Percentiles rank a stretch among this genome's conserved stretches.
Evolutionary conservation across 768 basidiomycete genomes (phyloP).

Genomic region (Boletus bicolor): DNA sequence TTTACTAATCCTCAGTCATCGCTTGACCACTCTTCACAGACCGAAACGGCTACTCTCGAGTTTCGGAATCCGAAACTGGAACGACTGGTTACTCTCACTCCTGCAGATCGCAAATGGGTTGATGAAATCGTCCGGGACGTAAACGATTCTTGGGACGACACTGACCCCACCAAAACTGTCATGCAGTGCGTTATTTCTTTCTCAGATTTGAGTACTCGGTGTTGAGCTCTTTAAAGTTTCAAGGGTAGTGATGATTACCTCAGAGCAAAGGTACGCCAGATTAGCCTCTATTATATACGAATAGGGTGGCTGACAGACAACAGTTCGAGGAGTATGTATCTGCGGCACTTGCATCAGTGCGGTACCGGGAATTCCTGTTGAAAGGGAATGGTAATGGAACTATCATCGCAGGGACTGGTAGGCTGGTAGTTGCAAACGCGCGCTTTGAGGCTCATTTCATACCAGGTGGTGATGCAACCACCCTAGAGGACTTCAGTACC

Average conservation of each 20-base stretch:
- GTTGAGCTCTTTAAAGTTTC: conserved; percentile 51
- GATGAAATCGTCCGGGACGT: conserved; percentile 90
- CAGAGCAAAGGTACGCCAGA: conserved; percentile 62
- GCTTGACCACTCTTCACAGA: conserved; percentile 42
- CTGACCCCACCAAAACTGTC: conserved; percentile 52
- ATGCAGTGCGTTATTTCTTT: conserved; percentile 56
- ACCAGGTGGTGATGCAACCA: conserved; percentile 52
- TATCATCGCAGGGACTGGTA: conserved; percentile 62
- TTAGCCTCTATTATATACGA: neutral
- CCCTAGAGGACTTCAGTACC: conserved; percentile 79
- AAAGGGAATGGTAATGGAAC: conserved; percentile 64
- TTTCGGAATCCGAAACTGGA: conserved; percentile 83
- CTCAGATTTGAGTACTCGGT: neutral
- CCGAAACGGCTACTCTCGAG: conserved; percentile 83
- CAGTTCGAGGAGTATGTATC: conserved; percentile 93
- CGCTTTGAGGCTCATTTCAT: conserved; percentile 21
- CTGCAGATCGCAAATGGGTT: conserved; percentile 97
- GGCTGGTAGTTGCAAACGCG: neutral
- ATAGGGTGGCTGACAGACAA: neutral
- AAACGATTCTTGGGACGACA: conserved; percentile 72
- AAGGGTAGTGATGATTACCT: conserved; percentile 96
- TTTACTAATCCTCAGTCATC: neutral
- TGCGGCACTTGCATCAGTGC: conserved; percentile 81
- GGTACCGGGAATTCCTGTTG: conserved; percentile 81
- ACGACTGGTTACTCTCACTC: conserved; percentile 71